A percentile compares a stretch with the other conserved stretches of the same genome.
phyloP scores from a whole-genome alignment of 179 eudicot species.

The Carnegiea gigantea region DNA sequence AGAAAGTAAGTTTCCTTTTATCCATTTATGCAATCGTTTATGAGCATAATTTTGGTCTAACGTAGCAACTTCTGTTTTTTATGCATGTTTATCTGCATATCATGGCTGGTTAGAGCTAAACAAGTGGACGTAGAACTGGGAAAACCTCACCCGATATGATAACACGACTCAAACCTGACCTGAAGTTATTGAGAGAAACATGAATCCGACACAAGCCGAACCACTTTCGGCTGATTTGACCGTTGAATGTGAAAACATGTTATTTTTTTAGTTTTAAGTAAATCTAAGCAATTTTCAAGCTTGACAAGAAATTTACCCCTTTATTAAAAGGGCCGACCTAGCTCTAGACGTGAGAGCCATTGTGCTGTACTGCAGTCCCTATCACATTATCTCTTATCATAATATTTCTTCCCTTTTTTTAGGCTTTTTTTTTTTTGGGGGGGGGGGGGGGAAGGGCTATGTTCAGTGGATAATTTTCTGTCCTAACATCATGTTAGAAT shows the following conservation, averaged over 20 bases:
- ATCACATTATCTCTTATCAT: neutral
- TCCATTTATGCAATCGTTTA: neutral
- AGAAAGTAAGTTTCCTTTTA: constrained; percentile 46
- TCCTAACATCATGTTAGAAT: neutral
- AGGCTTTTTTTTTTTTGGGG: neutral
- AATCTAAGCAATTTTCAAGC: too few species aligned
- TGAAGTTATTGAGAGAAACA: too few species aligned
- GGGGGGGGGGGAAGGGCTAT: neutral
- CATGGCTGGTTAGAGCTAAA: neutral
- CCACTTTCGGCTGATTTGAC: too few species aligned
- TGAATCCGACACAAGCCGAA: too few species aligned
- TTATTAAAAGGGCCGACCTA: too few species aligned
- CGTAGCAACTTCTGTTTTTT: neutral
- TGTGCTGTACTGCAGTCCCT: neutral
- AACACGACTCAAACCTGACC: too few species aligned
- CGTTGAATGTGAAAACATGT: too few species aligned
- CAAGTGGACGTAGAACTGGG: neutral
- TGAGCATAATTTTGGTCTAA: neutral
- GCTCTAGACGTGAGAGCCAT: neutral
- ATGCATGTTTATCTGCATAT: neutral
- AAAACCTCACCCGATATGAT: too few species aligned
- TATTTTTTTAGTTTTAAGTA: too few species aligned
- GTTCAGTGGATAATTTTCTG: neutral
- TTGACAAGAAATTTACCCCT: too few species aligned
- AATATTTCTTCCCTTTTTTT: neutral